Conservation (phyloP, 2,329 filamentous ascomycete species). For the Cercospora canescens region DNA sequence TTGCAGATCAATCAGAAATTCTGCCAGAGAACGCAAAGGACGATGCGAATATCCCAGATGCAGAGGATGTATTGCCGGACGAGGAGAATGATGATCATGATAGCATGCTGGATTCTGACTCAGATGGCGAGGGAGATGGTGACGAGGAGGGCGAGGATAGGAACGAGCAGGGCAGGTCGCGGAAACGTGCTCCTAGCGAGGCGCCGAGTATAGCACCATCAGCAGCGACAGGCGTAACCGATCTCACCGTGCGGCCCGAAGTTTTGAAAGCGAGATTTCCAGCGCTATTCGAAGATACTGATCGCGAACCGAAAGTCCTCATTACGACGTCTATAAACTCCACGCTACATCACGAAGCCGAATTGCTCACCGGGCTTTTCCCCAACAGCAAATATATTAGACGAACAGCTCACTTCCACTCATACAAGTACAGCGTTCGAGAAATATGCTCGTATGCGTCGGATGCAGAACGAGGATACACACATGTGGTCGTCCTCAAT, state of each 20-base stretch:
- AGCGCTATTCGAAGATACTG: constrained; percentile 54
- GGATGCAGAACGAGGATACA: constrained; percentile 70
- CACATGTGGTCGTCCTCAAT: constrained; percentile 78
- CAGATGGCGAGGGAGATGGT: constrained; percentile 39
- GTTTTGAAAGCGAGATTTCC: constrained; percentile 63
- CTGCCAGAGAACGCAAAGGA: constrained; percentile 10
- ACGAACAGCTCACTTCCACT: constrained; percentile 78
- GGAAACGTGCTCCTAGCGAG: constrained; percentile 37
- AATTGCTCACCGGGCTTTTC: constrained; percentile 77
- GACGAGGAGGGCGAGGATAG: constrained; percentile 50
- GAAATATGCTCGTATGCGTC: constrained; percentile 86
- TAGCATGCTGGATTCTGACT: constrained; percentile 69
- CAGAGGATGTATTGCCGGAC: constrained; percentile 28
- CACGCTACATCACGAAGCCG: constrained; percentile 79
- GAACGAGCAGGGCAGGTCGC: constrained; percentile 23
- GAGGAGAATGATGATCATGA: constrained; percentile 61
- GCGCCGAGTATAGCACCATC: constrained; percentile 53
- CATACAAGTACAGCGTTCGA: constrained; percentile 86
- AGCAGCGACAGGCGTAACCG: constrained; percentile 61
- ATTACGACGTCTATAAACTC: constrained; percentile 90
- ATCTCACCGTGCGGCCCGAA: constrained; percentile 61
- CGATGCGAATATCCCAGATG: constrained; percentile 23
- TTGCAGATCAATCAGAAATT: constrained; percentile 19
- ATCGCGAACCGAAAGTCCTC: constrained; percentile 73
- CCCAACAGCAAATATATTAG: constrained; percentile 80